phyloP scores from a whole-genome alignment of 148 eudicot species.

The Rhododendron ferrugineum region DNA sequence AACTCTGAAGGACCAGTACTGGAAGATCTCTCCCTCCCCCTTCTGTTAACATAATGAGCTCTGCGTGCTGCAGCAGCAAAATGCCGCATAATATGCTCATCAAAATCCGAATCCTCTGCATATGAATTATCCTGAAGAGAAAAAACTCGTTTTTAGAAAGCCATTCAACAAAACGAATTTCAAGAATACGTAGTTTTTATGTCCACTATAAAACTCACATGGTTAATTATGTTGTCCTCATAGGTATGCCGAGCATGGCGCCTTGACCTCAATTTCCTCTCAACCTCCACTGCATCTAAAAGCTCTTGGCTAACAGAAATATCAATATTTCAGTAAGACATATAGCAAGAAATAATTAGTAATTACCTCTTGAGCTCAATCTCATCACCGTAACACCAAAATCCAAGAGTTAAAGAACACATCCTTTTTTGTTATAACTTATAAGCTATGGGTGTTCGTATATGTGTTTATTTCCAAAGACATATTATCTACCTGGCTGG shows the following conservation, averaged over 20 bases:
- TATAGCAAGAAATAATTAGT: background rate
- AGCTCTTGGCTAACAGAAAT: conserved; percentile 59
- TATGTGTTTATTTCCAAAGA: background rate
- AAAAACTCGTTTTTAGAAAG: conserved; percentile 7
- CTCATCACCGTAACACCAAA: background rate
- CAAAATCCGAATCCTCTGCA: conserved; percentile 49
- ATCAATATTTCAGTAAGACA: background rate
- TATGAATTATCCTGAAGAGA: conserved; percentile 43
- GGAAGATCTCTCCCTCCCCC: conserved; percentile 32
- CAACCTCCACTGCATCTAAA: conserved; percentile 49
- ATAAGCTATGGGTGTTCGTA: background rate
- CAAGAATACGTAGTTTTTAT: background rate
- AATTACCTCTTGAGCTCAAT: background rate
- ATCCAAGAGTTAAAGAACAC: background rate
- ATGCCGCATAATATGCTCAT: conserved; percentile 51
- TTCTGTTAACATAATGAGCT: conserved; percentile 41
- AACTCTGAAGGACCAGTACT: conserved; percentile 35
- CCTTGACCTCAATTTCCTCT: conserved; percentile 42
- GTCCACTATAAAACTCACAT: conserved; percentile 31
- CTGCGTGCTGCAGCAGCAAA: conserved; percentile 54
- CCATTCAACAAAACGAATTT: background rate
- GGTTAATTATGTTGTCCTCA: conserved; percentile 23
- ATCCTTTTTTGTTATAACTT: background rate
- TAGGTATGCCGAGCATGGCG: conserved; percentile 10
- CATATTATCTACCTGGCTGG: conserved; percentile 45